Evolutionary conservation across 768 basidiomycete species (phyloP).

Genomic region (Mycena sanguinolenta): DNA sequence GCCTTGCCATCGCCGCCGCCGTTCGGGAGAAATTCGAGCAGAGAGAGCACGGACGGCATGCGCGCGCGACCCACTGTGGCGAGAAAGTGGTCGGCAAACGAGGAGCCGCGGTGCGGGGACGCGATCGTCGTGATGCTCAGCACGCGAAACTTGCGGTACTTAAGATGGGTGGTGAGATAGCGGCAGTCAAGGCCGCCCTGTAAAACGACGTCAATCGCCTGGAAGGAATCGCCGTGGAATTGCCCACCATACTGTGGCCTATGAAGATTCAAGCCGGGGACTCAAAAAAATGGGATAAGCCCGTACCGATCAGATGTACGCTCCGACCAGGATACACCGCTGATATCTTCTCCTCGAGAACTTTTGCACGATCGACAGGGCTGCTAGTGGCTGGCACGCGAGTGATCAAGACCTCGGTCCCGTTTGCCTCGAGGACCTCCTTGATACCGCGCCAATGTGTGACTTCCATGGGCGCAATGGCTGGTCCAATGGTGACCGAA

Average conservation of each 20-base stretch:
- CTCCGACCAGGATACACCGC: slow-evolving; percentile 84
- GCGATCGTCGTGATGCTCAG: slow-evolving; percentile 94
- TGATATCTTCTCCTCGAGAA: slow-evolving; percentile 87
- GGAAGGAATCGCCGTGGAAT: slow-evolving; percentile 7
- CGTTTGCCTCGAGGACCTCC: slow-evolving; percentile 91
- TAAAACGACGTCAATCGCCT: slow-evolving; percentile 25
- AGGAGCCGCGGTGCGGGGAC: slow-evolving; percentile 93
- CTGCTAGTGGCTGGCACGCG: slow-evolving; percentile 94
- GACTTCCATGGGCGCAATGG: slow-evolving; percentile 86
- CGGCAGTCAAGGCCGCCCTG: slow-evolving; percentile 94
- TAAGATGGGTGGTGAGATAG: slow-evolving; percentile 85
- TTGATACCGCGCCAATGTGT: slow-evolving; percentile 97
- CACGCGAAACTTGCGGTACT: slow-evolving; percentile 81
- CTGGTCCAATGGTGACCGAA: slow-evolving; percentile 81
- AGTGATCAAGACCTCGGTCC: slow-evolving; percentile 91
- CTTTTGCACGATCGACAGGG: slow-evolving; percentile 89
- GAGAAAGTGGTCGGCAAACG: slow-evolving; percentile 94
- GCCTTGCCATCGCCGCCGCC: slow-evolving; percentile 96
- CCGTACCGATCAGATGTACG: slow-evolving; percentile 87
- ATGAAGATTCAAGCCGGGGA: slow-evolving; percentile 13
- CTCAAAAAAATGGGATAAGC: slow-evolving; percentile 11
- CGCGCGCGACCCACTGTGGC: slow-evolving; percentile 74
- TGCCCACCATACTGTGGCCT: slow-evolving; percentile 82
- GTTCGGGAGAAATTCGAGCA: slow-evolving; percentile 89
- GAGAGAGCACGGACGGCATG: slow-evolving; percentile 77